phyloP scores from a whole-genome alignment of 441 rosid genomes.

The Biscutella laevigata region DNA sequence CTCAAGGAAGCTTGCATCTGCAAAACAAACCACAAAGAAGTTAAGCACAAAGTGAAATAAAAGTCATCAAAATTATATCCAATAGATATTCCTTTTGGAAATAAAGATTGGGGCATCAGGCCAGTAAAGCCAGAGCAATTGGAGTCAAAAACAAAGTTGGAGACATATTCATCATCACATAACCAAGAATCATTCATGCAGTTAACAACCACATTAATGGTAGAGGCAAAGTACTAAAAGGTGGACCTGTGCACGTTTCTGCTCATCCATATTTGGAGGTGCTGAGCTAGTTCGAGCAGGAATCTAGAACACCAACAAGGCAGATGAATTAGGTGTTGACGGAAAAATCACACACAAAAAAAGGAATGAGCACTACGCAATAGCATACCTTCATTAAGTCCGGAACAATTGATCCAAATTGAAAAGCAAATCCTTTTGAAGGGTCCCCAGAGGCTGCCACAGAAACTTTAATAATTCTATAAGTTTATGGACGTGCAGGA shows the following conservation, averaged over 20 bases:
- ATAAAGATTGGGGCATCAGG: not conserved
- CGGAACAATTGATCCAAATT: conserved; percentile 84
- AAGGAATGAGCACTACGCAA: not conserved
- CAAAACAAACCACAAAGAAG: conserved; percentile 25
- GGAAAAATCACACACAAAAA: conserved; percentile 7
- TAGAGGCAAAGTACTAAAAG: conserved; percentile 9
- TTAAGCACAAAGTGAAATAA: not conserved
- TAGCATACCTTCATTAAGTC: conserved; percentile 63
- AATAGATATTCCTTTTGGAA: not conserved
- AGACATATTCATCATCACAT: conserved; percentile 1
- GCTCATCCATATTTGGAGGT: conserved; percentile 97
- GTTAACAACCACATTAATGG: conserved; percentile 6
- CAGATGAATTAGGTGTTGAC: conserved; percentile 14
- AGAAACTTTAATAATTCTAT: not conserved
- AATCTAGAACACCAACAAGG: conserved; percentile 40
- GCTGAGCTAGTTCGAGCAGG: conserved; percentile 98
- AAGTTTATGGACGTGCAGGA: not conserved
- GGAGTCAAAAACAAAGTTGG: not conserved
- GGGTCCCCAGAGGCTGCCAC: conserved; percentile 48
- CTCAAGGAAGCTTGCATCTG: conserved; percentile 62
- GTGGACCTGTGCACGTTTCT: conserved; percentile 78
- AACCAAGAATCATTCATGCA: not conserved
- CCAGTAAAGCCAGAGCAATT: not conserved
- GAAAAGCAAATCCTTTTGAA: conserved; percentile 59
- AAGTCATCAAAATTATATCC: not conserved